Evolutionary conservation across 208 protist genomes (phyloP).

Genomic region (Novymonas esmeraldas): DNA sequence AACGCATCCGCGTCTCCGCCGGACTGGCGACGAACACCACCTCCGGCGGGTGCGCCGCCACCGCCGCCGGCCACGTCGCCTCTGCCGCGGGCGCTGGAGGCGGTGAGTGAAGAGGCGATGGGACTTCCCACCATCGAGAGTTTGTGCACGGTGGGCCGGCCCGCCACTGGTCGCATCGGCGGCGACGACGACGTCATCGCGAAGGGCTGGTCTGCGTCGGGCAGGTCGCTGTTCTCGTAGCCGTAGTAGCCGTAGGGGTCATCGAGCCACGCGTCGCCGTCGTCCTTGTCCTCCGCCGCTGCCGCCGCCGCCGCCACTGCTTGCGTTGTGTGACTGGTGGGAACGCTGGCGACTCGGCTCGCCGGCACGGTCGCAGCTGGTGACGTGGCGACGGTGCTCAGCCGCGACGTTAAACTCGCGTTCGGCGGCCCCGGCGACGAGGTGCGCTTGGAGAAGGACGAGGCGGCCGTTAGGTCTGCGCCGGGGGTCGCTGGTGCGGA

Average conservation of each 20-base stretch:
- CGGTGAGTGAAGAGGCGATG: neutral
- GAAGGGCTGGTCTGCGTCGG: neutral
- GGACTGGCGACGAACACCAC: neutral
- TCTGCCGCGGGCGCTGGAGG: neutral
- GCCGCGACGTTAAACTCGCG: neutral
- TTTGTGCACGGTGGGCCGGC: neutral
- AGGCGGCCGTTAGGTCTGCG: neutral
- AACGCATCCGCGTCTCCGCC: neutral
- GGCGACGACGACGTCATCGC: neutral
- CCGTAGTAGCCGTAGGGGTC: slow-evolving; percentile 23
- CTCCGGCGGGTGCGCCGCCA: neutral
- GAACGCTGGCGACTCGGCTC: neutral
- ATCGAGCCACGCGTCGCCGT: slow-evolving; percentile 12
- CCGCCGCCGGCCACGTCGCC: neutral
- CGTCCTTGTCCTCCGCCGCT: neutral
- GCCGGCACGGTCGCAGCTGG: neutral
- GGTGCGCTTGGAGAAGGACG: neutral
- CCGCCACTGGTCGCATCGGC: neutral
- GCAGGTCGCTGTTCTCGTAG: slow-evolving; percentile 4
- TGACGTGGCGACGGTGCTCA: neutral
- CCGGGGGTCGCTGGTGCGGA: neutral
- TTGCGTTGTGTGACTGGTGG: neutral
- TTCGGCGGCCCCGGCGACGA: neutral
- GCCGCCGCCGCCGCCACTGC: neutral
- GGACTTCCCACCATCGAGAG: neutral